Percentiles rank a stretch among this genome's conserved stretches.
Conservation (phyloP, 2,329 filamentous ascomycete species). For the Nigrospora sphaerica region DNA sequence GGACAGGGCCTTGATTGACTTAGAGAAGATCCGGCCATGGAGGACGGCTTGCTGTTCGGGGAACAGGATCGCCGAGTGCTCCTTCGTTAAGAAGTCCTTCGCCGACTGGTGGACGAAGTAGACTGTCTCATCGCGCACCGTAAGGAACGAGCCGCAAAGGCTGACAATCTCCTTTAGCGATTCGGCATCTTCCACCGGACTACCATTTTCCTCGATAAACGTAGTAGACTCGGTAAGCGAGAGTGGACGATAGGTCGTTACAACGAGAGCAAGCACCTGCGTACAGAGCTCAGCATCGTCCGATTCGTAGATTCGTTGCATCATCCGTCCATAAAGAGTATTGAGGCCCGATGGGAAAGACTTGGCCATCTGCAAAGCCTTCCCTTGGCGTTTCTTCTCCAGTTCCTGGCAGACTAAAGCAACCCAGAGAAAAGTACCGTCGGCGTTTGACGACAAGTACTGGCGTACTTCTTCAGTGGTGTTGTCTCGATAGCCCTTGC, state of each 20-base stretch:
- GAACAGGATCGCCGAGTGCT: constrained; percentile 18
- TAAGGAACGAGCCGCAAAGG: no score
- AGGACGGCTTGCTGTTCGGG: constrained; percentile 13
- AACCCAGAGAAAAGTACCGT: no score
- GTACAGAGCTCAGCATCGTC: constrained; percentile 14
- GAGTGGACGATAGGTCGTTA: no score
- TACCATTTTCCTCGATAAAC: neutral
- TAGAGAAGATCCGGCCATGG: constrained; percentile 29
- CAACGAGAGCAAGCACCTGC: no score
- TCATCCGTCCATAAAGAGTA: constrained; percentile 29
- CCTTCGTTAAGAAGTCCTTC: constrained; percentile 28
- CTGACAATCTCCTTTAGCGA: constrained; percentile 11
- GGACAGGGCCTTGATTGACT: constrained; percentile 23
- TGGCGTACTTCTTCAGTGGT: neutral
- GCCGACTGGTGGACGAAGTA: constrained; percentile 35
- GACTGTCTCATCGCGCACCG: constrained; percentile 16
- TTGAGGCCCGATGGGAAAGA: constrained; percentile 26
- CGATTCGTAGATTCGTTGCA: constrained; percentile 20
- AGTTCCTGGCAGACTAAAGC: no score
- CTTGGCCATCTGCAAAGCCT: constrained; percentile 2
- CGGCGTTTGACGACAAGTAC: no score
- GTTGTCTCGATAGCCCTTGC: neutral
- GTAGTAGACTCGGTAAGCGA: constrained; percentile 21
- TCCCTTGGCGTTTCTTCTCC: no score
- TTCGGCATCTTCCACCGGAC: no score